Percentiles rank a stretch among this genome's conserved stretches.
These are phyloP conservation scores for Starmerella lactis-condensi DNA, from an alignment of 805 yeast species.

Conservation along the genomic window DNA sequence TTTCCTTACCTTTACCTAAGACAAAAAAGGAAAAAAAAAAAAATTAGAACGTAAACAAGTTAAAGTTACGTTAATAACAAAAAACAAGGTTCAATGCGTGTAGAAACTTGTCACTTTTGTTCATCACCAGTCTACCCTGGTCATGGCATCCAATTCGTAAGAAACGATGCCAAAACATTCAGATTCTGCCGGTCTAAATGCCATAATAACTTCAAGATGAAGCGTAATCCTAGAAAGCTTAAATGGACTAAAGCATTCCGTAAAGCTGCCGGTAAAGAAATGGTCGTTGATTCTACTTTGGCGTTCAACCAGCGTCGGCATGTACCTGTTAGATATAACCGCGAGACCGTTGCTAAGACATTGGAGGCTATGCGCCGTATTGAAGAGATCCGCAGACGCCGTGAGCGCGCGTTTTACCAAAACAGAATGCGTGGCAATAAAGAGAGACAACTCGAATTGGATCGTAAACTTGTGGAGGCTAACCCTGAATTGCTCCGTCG, in stretches of 20 bases:
- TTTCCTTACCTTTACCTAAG: neutral
- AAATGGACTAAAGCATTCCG: conserved; percentile 98
- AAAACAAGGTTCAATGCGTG: conserved; percentile 23
- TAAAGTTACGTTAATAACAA: too few species aligned
- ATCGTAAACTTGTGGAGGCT: conserved; percentile 69
- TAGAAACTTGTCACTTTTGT: conserved; percentile 75
- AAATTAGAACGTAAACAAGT: too few species aligned
- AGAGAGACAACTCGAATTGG: conserved; percentile 67
- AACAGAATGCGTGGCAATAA: conserved; percentile 97
- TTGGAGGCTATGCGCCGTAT: conserved; percentile 89
- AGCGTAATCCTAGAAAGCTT: conserved; percentile 95
- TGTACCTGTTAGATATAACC: conserved; percentile 92
- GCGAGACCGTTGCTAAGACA: conserved; percentile 88
- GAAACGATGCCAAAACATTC: conserved; percentile 96
- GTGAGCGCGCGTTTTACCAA: conserved; percentile 98
- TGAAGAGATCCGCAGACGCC: conserved; percentile 85
- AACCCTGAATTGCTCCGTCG: conserved; percentile 78
- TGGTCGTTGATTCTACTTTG: conserved; percentile 90
- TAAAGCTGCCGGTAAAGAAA: conserved; percentile 96
- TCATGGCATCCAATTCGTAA: conserved; percentile 92
- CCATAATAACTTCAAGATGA: conserved; percentile 91
- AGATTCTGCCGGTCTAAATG: conserved; percentile 95
- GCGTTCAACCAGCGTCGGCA: conserved; percentile 95
- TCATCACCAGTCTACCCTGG: conserved; percentile 90
- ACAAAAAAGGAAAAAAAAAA: too few species aligned